Percentiles rank a stretch among this genome's conserved stretches.
These are phyloP conservation scores for Ustilago sp. DNA, from an alignment of 1,284 basidiomycete genomes.

Conservation along the genomic window DNA sequence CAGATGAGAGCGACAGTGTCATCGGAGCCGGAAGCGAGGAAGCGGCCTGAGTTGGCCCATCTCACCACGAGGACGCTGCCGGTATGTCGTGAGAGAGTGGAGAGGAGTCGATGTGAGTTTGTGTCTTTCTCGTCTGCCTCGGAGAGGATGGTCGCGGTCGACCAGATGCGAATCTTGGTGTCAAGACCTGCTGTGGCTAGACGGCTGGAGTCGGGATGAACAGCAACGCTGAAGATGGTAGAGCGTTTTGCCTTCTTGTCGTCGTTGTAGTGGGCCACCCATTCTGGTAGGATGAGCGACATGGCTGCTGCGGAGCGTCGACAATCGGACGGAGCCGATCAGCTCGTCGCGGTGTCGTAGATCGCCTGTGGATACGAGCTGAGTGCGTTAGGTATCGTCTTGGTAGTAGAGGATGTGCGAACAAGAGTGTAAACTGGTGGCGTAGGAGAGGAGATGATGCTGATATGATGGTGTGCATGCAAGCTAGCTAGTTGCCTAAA, in stretches of 20 bases:
- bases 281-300: slow-evolving; percentile 66
- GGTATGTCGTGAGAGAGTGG: slow-evolving; percentile 91
- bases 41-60: slow-evolving; percentile 93
- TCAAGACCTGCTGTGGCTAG: slow-evolving; percentile 95
- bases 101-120: slow-evolving; percentile 85
- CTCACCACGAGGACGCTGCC: slow-evolving; percentile 93
- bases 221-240: slow-evolving; percentile 90
- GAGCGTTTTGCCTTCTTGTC: slow-evolving; percentile 76
- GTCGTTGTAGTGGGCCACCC: slow-evolving; percentile 66
- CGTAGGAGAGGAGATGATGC: background rate
- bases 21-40: slow-evolving; percentile 95
- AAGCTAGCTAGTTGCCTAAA: background rate
- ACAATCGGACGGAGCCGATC: slow-evolving; percentile 9
- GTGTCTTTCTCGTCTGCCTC: slow-evolving; percentile 78
- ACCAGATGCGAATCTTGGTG: slow-evolving; percentile 96
- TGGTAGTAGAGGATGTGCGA: background rate
- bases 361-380: background rate
- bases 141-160: slow-evolving; percentile 89
- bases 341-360: background rate
- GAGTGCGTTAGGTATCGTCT: background rate
- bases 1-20: slow-evolving; percentile 96
- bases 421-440: background rate
- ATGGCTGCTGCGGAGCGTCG: slow-evolving; percentile 29
- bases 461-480: background rate
- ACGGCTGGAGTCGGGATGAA: slow-evolving; percentile 94